A percentile compares a stretch with the other conserved stretches of the same genome.
Evolutionary conservation across 2,329 filamentous ascomycete genomes (phyloP).

Genomic region (Calycina herbarum): DNA sequence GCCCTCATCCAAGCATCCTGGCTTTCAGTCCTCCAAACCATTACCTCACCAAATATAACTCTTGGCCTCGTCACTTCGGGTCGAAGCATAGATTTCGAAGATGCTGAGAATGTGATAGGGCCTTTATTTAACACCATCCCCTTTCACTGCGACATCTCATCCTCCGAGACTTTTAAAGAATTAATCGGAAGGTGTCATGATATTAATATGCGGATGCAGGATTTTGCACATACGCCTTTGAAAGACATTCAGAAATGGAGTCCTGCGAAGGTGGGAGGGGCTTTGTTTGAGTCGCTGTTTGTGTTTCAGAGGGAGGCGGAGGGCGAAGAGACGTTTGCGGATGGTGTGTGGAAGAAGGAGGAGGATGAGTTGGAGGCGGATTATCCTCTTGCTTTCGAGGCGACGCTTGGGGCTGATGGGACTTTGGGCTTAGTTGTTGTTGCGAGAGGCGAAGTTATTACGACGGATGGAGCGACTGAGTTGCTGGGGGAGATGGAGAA

Average conservation of each 20-base stretch:
- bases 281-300: slow-evolving; percentile 79
- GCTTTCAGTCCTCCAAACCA: slow-evolving; percentile 60
- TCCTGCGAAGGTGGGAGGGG: slow-evolving; percentile 47
- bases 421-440: slow-evolving; percentile 59
- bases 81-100: slow-evolving; percentile 66
- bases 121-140: slow-evolving; percentile 91
- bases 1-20: slow-evolving; percentile 76
- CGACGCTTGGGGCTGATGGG: slow-evolving; percentile 53
- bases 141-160: slow-evolving; percentile 53
- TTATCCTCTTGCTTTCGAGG: slow-evolving; percentile 72
- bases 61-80: slow-evolving; percentile 81
- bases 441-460: slow-evolving; percentile 49
- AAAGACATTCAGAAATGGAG: slow-evolving; percentile 81
- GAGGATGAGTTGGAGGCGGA: slow-evolving; percentile 44
- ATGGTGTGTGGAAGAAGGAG: slow-evolving; percentile 54
- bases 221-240: slow-evolving; percentile 77
- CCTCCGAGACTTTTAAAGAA: slow-evolving; percentile 55
- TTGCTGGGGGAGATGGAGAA: slow-evolving; percentile 47
- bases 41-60: slow-evolving; percentile 42
- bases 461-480: slow-evolving; percentile 37
- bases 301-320: slow-evolving; percentile 64
- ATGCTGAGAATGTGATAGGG: slow-evolving; percentile 68
- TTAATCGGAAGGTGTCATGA: slow-evolving; percentile 66
- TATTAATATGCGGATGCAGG: slow-evolving; percentile 66
- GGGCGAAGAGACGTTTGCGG: slow-evolving; percentile 24